These are phyloP conservation scores for Hericium coralloides DNA, from an alignment of 768 basidiomycete species.

Conservation along the genomic window DNA sequence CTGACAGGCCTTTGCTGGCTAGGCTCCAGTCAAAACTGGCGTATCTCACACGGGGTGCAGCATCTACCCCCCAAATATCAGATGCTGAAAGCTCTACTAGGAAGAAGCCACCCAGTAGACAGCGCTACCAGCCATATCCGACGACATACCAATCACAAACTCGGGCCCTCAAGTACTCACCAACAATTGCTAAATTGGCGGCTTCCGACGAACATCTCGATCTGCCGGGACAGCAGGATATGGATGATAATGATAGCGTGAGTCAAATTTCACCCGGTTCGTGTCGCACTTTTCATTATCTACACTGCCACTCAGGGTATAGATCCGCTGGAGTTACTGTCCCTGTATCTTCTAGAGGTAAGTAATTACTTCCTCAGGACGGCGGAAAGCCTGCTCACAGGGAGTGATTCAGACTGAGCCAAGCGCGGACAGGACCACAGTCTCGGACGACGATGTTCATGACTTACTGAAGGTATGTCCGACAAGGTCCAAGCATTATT, in stretches of 20 bases:
- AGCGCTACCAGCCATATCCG: no score
- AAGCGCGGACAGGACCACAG: not conserved
- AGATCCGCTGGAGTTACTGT: not conserved
- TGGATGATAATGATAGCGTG: no score
- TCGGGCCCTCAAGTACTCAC: no score
- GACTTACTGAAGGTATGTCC: not conserved
- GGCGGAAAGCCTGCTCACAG: not conserved
- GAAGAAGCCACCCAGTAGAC: no score
- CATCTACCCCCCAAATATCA: not conserved
- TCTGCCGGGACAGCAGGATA: no score
- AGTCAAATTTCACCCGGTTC: not conserved
- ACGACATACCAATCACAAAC: no score
- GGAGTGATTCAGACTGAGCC: not conserved
- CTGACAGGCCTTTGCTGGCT: not conserved
- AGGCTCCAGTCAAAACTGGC: not conserved
- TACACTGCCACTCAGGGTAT: not conserved
- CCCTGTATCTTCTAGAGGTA: not conserved
- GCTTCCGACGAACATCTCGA: no score
- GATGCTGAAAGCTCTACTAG: not conserved
- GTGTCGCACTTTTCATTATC: not conserved
- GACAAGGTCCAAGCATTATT: no score
- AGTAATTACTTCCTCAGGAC: not conserved
- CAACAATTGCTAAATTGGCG: no score
- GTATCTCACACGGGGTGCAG: not conserved
- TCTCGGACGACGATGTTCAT: not conserved